Conservation (phyloP, 2,329 filamentous ascomycete species). For the Curvularia spicifera region DNA sequence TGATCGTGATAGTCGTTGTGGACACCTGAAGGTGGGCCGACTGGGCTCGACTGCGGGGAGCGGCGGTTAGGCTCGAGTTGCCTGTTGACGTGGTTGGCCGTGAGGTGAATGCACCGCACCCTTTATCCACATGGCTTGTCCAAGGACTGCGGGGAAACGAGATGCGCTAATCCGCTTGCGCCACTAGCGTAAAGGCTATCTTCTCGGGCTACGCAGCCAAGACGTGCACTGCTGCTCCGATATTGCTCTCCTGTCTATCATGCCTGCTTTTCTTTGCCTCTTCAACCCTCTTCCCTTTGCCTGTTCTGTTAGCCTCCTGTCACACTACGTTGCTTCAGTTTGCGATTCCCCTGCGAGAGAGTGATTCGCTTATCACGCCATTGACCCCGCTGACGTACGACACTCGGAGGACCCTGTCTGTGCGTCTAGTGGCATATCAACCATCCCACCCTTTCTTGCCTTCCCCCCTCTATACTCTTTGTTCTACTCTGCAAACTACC, state of each 20-base stretch:
- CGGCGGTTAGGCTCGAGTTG: slow-evolving; percentile 22
- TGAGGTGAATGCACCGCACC: slow-evolving; percentile 13
- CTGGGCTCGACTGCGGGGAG: slow-evolving; percentile 25
- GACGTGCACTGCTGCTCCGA: slow-evolving; percentile 24
- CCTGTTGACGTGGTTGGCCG: slow-evolving; percentile 20
- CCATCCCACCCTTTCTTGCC: slow-evolving; percentile 23
- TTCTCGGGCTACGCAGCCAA: slow-evolving; percentile 19
- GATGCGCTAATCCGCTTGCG: slow-evolving; percentile 25
- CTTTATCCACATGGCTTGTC: slow-evolving; percentile 35
- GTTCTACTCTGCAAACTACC: slow-evolving; percentile 4
- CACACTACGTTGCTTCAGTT: slow-evolving; percentile 8
- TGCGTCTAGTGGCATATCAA: slow-evolving; percentile 32
- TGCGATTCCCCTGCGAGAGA: slow-evolving; percentile 19
- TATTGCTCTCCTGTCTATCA: slow-evolving; percentile 35
- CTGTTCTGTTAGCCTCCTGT: slow-evolving; percentile 7
- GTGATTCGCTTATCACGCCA: slow-evolving; percentile 36
- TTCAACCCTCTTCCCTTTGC: slow-evolving; percentile 13
- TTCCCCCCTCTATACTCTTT: slow-evolving; percentile 19
- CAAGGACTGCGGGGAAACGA: slow-evolving; percentile 45
- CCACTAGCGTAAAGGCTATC: slow-evolving; percentile 25
- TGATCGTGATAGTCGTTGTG: slow-evolving; percentile 32
- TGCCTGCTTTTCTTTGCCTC: slow-evolving; percentile 15
- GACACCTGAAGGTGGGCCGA: slow-evolving; percentile 29
- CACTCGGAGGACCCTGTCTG: slow-evolving; percentile 28
- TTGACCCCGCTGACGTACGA: slow-evolving; percentile 36